Evolutionary conservation across 306 rosid genomes (phyloP).

Genomic region (barrel medic (Medicago truncatula)): MtrunA17r5.0-ANR NC_053046.1:44067001-44067500

Average conservation of each 20-base stretch:
- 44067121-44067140: not conserved
- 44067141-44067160: not conserved
- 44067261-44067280: conserved; percentile 69
- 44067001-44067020: conserved; percentile 60
- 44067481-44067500: too few species aligned
- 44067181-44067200: not conserved
- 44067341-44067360: conserved; percentile 51
- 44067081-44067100: conserved; percentile 73
- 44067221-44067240: conserved; percentile 44
- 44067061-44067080: conserved; percentile 62
- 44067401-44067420: conserved; percentile 63
- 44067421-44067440: conserved; percentile 57
- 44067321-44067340: conserved; percentile 61
- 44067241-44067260: conserved; percentile 50
- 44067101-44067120: conserved; percentile 61
- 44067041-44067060: conserved; percentile 50
- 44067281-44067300: conserved; percentile 55
- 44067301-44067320: conserved; percentile 53
- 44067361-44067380: conserved; percentile 44
- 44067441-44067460: conserved; percentile 39
- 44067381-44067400: conserved; percentile 47
- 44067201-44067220: conserved; percentile 55
- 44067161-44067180: not conserved
- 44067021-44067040: conserved; percentile 66
- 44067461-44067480: too few species aligned